These are phyloP conservation scores for Iodosphaeria phyllophila DNA, from an alignment of 2,329 filamentous ascomycete genomes.

Conservation along the genomic window DNA sequence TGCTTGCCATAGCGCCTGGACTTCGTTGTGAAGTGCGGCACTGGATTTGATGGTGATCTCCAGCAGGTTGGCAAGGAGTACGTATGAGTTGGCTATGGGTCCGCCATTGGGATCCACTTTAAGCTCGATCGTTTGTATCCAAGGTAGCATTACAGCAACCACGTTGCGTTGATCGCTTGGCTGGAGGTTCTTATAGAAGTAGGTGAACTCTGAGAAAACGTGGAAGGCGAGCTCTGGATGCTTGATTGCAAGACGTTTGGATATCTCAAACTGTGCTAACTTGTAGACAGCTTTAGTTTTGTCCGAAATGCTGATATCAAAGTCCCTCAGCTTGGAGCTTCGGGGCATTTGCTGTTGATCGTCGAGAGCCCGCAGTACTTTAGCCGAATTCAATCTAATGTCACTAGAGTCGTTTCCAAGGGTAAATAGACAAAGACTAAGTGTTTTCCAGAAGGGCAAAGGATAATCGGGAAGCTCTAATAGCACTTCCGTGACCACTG, in stretches of 20 bases:
- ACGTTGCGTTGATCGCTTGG: slow-evolving; percentile 79
- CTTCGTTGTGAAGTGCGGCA: slow-evolving; percentile 79
- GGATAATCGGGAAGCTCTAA: slow-evolving; percentile 68
- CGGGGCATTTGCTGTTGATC: slow-evolving; percentile 52
- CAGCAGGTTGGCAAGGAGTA: slow-evolving; percentile 82
- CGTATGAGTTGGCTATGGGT: slow-evolving; percentile 80
- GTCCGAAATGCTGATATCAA: slow-evolving; percentile 95
- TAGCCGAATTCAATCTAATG: slow-evolving; percentile 73
- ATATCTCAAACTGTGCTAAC: slow-evolving; percentile 90
- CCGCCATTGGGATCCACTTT: slow-evolving; percentile 83
- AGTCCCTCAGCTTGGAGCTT: slow-evolving; percentile 85
- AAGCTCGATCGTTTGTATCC: slow-evolving; percentile 88
- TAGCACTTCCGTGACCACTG: slow-evolving; percentile 75
- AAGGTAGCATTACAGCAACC: slow-evolving; percentile 83
- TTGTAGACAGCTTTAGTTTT: slow-evolving; percentile 98
- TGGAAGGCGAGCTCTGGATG: slow-evolving; percentile 81
- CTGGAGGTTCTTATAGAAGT: slow-evolving; percentile 77
- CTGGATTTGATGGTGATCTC: slow-evolving; percentile 93
- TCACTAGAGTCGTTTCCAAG: slow-evolving; percentile 82
- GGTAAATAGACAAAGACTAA: slow-evolving; percentile 78
- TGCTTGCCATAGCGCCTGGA: slow-evolving; percentile 94
- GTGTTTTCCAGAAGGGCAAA: slow-evolving; percentile 74
- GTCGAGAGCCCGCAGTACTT: slow-evolving; percentile 64
- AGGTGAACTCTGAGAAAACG: slow-evolving; percentile 88
- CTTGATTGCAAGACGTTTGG: slow-evolving; percentile 71